Evolutionary conservation across 148 eudicot species (phyloP).

Genomic region (Nyssa sinensis): DNA sequence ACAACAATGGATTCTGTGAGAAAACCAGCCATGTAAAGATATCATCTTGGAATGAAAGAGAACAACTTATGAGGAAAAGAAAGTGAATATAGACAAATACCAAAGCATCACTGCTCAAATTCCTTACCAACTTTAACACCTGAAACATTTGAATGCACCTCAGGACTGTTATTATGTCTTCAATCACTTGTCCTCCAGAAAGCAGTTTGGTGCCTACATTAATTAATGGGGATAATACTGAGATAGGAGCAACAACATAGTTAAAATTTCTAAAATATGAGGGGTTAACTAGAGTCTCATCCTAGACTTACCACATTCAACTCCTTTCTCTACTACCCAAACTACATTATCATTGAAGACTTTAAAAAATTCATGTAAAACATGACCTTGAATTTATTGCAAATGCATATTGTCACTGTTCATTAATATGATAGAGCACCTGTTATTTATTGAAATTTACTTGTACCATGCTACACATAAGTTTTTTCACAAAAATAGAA

Average conservation of each 20-base stretch:
- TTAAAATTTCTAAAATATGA: not conserved
- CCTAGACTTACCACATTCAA: not conserved
- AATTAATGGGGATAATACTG: not conserved
- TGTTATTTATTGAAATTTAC: no score
- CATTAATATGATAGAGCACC: no score
- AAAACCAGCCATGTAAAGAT: not conserved
- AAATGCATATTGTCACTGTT: not conserved
- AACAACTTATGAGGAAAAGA: no score
- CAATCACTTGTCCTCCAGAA: conserved; percentile 17
- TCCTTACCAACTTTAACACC: conserved; percentile 16
- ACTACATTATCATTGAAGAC: not conserved
- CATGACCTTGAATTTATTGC: not conserved
- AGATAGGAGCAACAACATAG: not conserved
- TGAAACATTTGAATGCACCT: conserved; percentile 12
- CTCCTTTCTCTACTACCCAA: not conserved
- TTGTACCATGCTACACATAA: no score
- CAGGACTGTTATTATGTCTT: not conserved
- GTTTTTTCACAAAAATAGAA: no score
- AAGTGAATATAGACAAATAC: not conserved
- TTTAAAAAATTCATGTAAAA: not conserved
- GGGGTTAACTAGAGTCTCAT: not conserved
- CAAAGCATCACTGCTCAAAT: not conserved
- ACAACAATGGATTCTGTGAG: not conserved
- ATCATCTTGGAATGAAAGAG: not conserved
- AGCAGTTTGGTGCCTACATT: conserved; percentile 11